Percentiles rank a stretch among this genome's conserved stretches.
These are phyloP conservation scores for Hypholoma fasciculare DNA, from an alignment of 768 basidiomycete species.

Conservation along the genomic window DNA sequence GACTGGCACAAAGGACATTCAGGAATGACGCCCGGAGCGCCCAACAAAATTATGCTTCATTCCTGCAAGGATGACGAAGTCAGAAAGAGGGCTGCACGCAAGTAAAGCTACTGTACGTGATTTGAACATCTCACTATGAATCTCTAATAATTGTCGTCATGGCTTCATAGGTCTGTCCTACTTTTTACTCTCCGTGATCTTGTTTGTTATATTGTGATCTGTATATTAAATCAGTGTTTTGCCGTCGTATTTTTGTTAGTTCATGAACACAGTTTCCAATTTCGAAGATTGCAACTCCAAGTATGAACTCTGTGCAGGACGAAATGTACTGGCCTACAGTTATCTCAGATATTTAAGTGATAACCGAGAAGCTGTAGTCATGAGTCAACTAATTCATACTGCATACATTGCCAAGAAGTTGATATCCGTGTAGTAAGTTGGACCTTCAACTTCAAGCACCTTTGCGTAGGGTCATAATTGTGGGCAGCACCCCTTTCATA, in stretches of 20 bases:
- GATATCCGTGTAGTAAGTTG: no score
- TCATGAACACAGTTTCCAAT: neutral
- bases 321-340: neutral
- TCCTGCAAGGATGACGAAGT: conserved; percentile 88
- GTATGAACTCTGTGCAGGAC: neutral
- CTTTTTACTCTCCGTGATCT: conserved; percentile 3
- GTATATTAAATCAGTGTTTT: neutral
- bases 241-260: neutral
- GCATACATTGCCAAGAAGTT: no score
- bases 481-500: conserved; percentile 29
- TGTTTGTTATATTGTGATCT: neutral
- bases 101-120: conserved; percentile 24
- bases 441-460: no score
- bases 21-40: conserved; percentile 70
- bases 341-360: no score
- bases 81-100: conserved; percentile 55
- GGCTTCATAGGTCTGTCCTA: neutral
- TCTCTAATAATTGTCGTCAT: neutral
- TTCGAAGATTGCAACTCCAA: neutral
- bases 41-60: conserved; percentile 84
- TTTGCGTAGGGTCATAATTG: conserved; percentile 31
- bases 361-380: neutral
- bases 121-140: neutral
- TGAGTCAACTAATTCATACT: no score
- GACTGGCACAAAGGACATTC: conserved; percentile 94